phyloP scores from a whole-genome alignment of 176 grass and related monocot species.

The Leersia perrieri region DNA sequence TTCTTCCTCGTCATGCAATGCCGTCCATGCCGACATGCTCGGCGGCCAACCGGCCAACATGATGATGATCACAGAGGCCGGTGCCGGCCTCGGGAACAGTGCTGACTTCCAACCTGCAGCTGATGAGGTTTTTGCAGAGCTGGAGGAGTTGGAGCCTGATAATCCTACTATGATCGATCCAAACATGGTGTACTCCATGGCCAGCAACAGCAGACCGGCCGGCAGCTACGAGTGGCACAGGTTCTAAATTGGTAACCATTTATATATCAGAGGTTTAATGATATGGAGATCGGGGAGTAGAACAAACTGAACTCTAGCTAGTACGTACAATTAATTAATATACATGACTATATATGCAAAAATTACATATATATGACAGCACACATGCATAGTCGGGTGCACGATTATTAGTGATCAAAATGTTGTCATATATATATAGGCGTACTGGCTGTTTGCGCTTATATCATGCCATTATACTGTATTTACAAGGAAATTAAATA shows the following conservation, averaged over 20 bases:
- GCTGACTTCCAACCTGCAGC: conserved; percentile 28
- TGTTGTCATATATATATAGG: neutral
- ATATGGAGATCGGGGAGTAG: neutral
- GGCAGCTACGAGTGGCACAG: neutral
- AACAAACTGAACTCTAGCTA: neutral
- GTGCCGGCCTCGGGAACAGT: neutral
- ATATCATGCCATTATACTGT: neutral
- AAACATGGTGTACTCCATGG: conserved; percentile 29
- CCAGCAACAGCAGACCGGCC: neutral
- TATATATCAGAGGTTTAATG: neutral
- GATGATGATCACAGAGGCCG: neutral
- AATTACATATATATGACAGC: neutral
- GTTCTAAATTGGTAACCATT: neutral
- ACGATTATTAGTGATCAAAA: neutral
- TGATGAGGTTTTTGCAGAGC: conserved; percentile 51
- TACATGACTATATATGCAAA: neutral
- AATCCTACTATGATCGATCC: neutral
- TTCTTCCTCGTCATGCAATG: neutral
- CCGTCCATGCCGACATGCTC: neutral
- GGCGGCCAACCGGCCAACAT: neutral
- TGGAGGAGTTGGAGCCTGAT: conserved; percentile 44
- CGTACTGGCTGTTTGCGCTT: neutral
- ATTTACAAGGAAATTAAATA: neutral
- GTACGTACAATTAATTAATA: neutral
- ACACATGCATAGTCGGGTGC: neutral